These are phyloP conservation scores for Posidonia oceanica DNA, from an alignment of 116 monocot genomes.

Conservation along the genomic window DNA sequence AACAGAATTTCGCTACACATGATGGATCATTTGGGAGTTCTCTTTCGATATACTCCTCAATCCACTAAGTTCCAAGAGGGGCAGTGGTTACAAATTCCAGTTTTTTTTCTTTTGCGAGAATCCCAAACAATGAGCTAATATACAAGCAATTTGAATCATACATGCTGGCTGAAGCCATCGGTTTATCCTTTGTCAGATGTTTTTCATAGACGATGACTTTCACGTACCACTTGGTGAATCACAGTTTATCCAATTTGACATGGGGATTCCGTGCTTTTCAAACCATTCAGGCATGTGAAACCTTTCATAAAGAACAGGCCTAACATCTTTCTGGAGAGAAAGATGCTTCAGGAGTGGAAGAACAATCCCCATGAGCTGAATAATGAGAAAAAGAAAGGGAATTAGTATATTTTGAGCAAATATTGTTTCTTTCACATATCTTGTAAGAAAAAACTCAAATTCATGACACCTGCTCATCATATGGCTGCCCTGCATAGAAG, in stretches of 20 bases:
- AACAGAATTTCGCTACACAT: neutral
- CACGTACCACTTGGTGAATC: slow-evolving; percentile 2
- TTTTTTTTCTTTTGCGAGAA: neutral
- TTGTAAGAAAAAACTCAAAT: too few species aligned
- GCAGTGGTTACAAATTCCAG: too few species aligned
- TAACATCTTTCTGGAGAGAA: slow-evolving; percentile 76
- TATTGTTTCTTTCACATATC: neutral
- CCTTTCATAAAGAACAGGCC: slow-evolving; percentile 53
- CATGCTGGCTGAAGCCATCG: neutral
- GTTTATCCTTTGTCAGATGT: too few species aligned
- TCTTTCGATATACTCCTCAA: neutral
- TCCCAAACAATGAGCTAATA: slow-evolving; percentile 2
- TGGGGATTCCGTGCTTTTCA: slow-evolving; percentile 72
- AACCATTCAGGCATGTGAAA: slow-evolving; percentile 97
- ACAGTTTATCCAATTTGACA: slow-evolving; percentile 7
- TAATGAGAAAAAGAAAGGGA: neutral
- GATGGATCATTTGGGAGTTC: neutral
- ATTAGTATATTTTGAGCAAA: neutral
- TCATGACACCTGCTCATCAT: slow-evolving; percentile 69
- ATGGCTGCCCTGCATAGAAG: slow-evolving; percentile 74
- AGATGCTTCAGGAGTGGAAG: slow-evolving; percentile 82
- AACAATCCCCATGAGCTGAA: slow-evolving; percentile 71
- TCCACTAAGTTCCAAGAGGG: neutral
- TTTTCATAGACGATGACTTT: neutral
- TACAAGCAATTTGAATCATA: slow-evolving; percentile 3